Evolutionary conservation across 169 alveolate species (phyloP).

Genomic region (Eimeria necatrix): DNA sequence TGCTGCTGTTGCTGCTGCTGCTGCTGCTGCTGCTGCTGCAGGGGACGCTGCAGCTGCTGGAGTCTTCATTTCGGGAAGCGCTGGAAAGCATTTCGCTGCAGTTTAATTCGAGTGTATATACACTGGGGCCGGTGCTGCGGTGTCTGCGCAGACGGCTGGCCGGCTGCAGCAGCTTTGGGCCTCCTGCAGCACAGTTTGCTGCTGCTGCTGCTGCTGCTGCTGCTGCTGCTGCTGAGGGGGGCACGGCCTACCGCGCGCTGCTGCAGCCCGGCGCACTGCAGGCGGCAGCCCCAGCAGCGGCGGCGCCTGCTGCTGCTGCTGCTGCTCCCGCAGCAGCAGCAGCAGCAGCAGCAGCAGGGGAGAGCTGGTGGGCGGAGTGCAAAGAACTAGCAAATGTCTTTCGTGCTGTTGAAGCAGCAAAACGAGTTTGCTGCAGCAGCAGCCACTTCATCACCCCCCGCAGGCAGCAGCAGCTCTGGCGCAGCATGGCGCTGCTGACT

Average conservation of each 20-base stretch:
- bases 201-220: neutral
- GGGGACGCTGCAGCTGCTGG: conserved; percentile 18
- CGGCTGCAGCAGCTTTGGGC: neutral
- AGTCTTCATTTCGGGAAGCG: neutral
- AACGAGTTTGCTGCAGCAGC: conserved; percentile 59
- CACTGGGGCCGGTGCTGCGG: conserved; percentile 15
- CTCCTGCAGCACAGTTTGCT: neutral
- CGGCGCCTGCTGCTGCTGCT: neutral
- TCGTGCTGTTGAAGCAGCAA: neutral
- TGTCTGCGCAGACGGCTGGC: conserved; percentile 31
- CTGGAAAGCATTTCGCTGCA: neutral
- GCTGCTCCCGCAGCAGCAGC: neutral
- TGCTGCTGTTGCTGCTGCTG: conserved; percentile 22
- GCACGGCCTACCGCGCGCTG: neutral
- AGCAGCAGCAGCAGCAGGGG: neutral
- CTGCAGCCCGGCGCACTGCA: neutral
- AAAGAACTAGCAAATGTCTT: neutral
- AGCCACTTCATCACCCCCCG: conserved; percentile 1
- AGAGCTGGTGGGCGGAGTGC: conserved; percentile 38
- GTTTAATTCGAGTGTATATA: neutral
- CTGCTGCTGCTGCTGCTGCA: conserved; percentile 42
- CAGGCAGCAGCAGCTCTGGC: conserved; percentile 53
- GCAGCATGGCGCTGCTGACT: neutral
- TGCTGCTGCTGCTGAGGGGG: neutral
- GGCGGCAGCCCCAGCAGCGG: conserved; percentile 8